Evolutionary conservation across 2,329 filamentous ascomycete species (phyloP).

Genomic region (Geoglossum cookeanum): DNA sequence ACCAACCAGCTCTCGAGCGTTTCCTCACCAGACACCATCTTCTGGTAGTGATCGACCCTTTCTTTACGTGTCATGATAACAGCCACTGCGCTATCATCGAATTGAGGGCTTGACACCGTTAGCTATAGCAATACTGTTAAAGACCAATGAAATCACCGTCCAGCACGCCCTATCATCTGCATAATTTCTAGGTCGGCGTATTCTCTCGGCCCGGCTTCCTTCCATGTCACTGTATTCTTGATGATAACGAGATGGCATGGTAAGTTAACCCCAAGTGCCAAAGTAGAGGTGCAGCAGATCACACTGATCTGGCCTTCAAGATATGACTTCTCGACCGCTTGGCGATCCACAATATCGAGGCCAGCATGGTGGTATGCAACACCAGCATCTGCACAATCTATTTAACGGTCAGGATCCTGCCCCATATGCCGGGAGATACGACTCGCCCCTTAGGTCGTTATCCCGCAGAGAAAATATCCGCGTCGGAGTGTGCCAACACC

Average conservation of each 20-base stretch:
- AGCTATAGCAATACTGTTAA: not conserved
- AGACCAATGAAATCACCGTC: conserved; percentile 25
- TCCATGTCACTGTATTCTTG: conserved; percentile 56
- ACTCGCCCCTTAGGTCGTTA: conserved; percentile 37
- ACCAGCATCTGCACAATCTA: conserved; percentile 32
- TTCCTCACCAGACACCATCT: conserved; percentile 54
- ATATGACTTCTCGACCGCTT: conserved; percentile 47
- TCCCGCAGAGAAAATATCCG: conserved; percentile 33
- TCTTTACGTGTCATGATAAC: conserved; percentile 60
- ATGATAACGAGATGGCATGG: conserved; percentile 70
- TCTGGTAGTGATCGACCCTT: conserved; percentile 47
- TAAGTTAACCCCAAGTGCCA: conserved; percentile 68
- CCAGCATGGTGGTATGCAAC: conserved; percentile 75
- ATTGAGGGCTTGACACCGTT: conserved; percentile 39
- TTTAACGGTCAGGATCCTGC: conserved; percentile 7
- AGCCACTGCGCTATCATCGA: conserved; percentile 55
- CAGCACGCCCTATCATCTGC: conserved; percentile 78
- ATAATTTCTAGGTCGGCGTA: conserved; percentile 71
- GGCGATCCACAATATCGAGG: conserved; percentile 43
- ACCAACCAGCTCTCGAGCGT: conserved; percentile 48
- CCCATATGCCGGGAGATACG: conserved; percentile 13
- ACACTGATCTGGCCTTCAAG: conserved; percentile 53
- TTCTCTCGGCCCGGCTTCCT: conserved; percentile 38
- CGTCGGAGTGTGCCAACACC: conserved; percentile 43
- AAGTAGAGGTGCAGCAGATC: conserved; percentile 73